Base-by-base conservation (phyloP, 495 filamentous ascomycete species). In the Trypethelium eluteriae region DNA sequence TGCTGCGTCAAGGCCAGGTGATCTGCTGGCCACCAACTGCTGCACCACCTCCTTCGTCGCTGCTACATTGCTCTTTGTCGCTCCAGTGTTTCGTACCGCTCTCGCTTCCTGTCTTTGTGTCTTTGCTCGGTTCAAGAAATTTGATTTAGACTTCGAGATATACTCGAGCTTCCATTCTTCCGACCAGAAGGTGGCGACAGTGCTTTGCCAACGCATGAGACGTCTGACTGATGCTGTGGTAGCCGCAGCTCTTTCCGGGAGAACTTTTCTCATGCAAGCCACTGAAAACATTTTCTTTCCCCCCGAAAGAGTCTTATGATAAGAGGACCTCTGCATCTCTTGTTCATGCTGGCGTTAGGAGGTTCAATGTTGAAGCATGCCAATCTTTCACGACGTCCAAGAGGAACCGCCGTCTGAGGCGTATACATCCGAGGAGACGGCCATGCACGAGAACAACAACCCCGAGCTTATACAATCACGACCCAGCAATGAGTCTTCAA, bases 171-270 rank as follows among this genome's bases (percentile, higher is more conserved):
- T 35, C 53, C 53, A 59, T 59, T 11, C 18, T 18, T 59, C 53
- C 36, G 53, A 59, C 25, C 36, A 18, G 36, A 59, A 59, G 32
- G 53, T 59, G 53, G 53, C 53, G 53, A 32, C 7, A 35, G 53
- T 59, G 53, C 53, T 11, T 11, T n/a, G 53, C 53, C 53, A 59
- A 36, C 53, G 53, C 53, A 59, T 59, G 53, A 59, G 53, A 59
- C 53, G 53, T 59, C 53, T 35, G 53, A 59, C 53, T 9, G 36
- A 18, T 14, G 18, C 53, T 59, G 53, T 59, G 34, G 53, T 18
- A 18, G 36, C 5, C 32, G 25, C 25, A 18, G 18, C 18, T 32
- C 36, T 18, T 59, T 59, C 7, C 53, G n/a, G 25, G 14, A 32
- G 5, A 7, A 6, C 1, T 59, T 59, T 36, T 7, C 32, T 35